Conservation (phyloP, 2,329 filamentous ascomycete genomes). For the Aspergillus oerlinghausenensis region DNA sequence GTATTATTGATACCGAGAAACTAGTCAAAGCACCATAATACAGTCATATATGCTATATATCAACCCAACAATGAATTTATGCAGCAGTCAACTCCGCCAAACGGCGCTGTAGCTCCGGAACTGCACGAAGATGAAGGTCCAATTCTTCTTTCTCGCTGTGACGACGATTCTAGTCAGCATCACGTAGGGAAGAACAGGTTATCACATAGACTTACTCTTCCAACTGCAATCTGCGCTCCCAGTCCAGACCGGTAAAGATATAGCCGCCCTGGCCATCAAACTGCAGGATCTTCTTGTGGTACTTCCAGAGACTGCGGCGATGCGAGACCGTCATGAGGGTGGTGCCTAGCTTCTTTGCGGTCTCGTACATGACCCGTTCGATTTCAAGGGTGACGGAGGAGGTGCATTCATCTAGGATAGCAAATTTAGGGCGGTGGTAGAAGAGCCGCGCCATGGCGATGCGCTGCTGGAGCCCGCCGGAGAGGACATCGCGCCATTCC, state of each 20-base stretch:
- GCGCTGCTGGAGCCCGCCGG: conserved; percentile 87
- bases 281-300: conserved; percentile 89
- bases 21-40: background rate
- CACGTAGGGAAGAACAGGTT: background rate
- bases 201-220: conserved; percentile 62
- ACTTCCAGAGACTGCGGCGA: conserved; percentile 88
- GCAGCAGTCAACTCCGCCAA: conserved; percentile 68
- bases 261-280: conserved; percentile 93
- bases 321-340: conserved; percentile 97
- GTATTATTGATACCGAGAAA: too few relatives aligned
- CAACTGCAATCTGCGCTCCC: conserved; percentile 74
- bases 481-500: conserved; percentile 93
- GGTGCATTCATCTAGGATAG: conserved; percentile 96
- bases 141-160: conserved; percentile 82
- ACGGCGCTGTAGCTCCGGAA: conserved; percentile 82
- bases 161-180: conserved; percentile 12
- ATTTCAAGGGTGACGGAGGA: conserved; percentile 91
- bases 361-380: conserved; percentile 95
- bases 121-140: conserved; percentile 75
- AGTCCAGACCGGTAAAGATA: conserved; percentile 84
- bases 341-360: conserved; percentile 83
- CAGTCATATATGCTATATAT: background rate
- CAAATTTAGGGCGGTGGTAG: conserved; percentile 88
- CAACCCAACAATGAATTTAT: conserved; percentile 10
- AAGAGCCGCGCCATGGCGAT: conserved; percentile 95